Evolutionary conservation across 768 basidiomycete species (phyloP).

Genomic region (Panus rudis): DNA sequence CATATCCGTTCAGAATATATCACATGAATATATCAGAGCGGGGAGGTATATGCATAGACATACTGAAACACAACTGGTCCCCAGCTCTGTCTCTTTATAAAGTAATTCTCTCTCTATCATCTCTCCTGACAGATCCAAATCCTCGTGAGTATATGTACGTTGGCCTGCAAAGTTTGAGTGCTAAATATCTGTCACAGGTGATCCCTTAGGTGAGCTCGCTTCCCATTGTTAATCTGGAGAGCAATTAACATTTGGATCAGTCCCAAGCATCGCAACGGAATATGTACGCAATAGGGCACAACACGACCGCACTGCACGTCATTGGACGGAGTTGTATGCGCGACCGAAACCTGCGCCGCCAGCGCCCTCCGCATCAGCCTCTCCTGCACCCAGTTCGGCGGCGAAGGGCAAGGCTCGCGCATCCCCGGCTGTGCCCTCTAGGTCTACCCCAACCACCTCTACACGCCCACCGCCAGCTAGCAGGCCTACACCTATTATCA

Average conservation of each 20-base stretch:
- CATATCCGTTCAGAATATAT: constrained; percentile 51
- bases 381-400: background rate
- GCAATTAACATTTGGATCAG: constrained; percentile 24
- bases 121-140: constrained; percentile 90
- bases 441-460: background rate
- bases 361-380: constrained; percentile 19
- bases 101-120: constrained; percentile 89
- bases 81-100: constrained; percentile 92
- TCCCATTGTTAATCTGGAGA: background rate
- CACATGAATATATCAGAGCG: constrained; percentile 87
- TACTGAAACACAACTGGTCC: constrained; percentile 91
- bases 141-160: constrained; percentile 53
- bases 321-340: constrained; percentile 73
- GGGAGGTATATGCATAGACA: constrained; percentile 80
- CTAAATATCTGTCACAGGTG: constrained; percentile 38
- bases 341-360: constrained; percentile 39
- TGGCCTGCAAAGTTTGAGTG: background rate
- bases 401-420: constrained; percentile 11
- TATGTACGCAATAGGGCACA: constrained; percentile 56
- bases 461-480: background rate
- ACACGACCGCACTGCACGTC: constrained; percentile 72
- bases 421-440: background rate
- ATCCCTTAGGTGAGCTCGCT: constrained; percentile 52
- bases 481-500: constrained; percentile 14
- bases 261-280: constrained; percentile 67